Conservation (phyloP, 768 basidiomycete species). For the Mycena kentingensis region DNA sequence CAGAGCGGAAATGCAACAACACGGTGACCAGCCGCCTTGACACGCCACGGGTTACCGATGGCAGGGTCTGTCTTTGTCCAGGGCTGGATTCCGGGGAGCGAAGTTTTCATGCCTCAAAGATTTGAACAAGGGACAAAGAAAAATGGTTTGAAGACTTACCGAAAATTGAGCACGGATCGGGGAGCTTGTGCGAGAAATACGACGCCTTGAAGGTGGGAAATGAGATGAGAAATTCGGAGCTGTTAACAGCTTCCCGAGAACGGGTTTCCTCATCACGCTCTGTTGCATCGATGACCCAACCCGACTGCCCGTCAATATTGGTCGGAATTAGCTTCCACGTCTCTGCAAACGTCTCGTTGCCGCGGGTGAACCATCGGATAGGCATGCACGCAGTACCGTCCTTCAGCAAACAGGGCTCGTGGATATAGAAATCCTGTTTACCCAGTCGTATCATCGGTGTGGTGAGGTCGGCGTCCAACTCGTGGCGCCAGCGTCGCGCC, state of each 20-base stretch:
- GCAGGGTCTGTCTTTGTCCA: conserved; percentile 22
- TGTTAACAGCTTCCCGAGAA: too few relatives aligned
- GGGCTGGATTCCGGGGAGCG: background rate
- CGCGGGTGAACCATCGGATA: conserved; percentile 27
- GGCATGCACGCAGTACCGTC: conserved; percentile 25
- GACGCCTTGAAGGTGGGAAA: conserved; percentile 1
- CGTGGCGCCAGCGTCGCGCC: conserved; percentile 31
- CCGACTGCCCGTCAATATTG: background rate
- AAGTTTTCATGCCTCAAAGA: conserved; percentile 3
- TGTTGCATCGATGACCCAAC: conserved; percentile 23
- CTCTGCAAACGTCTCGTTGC: conserved; percentile 17
- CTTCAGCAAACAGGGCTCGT: conserved; percentile 29
- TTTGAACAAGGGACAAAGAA: background rate
- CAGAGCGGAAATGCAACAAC: conserved; percentile 21
- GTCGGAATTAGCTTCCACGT: conserved; percentile 22
- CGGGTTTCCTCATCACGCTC: conserved; percentile 16
- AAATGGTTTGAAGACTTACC: conserved; percentile 15
- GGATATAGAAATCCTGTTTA: conserved; percentile 30
- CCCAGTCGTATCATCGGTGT: conserved; percentile 33
- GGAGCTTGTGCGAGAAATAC: conserved; percentile 2
- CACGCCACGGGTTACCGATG: conserved; percentile 31
- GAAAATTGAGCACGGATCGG: conserved; percentile 14
- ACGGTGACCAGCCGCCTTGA: conserved; percentile 27
- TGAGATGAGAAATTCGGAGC: conserved; percentile 9
- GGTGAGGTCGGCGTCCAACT: conserved; percentile 21